phyloP scores from a whole-genome alignment of 2,329 filamentous ascomycete species.

The Penicillium sp. region DNA sequence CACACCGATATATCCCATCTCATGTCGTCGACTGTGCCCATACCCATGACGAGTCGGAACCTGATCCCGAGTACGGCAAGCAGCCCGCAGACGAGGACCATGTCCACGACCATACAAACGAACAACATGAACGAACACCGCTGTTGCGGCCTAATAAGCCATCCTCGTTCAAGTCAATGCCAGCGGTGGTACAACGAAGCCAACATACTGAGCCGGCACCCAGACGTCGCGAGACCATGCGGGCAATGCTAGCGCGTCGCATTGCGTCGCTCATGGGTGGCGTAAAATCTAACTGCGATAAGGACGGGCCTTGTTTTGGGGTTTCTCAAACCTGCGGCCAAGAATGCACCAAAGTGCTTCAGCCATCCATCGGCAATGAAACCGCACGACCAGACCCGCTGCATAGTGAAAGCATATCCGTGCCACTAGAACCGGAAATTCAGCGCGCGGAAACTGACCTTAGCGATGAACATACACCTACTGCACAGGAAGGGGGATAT shows the following conservation, averaged over 20 bases:
- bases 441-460: slow-evolving; percentile 3
- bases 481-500: slow-evolving; percentile 11
- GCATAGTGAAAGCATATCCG: slow-evolving; percentile 20
- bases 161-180: slow-evolving; percentile 25
- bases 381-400: slow-evolving; percentile 14
- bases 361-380: slow-evolving; percentile 17
- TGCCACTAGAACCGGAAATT: slow-evolving; percentile 19
- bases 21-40: slow-evolving; percentile 53
- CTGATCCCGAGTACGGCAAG: slow-evolving; percentile 36
- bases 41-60: slow-evolving; percentile 40
- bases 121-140: slow-evolving; percentile 33
- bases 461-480: not conserved
- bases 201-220: slow-evolving; percentile 13
- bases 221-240: slow-evolving; percentile 31
- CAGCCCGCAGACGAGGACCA: slow-evolving; percentile 23
- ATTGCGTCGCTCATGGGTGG: slow-evolving; percentile 53
- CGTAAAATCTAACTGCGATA: slow-evolving; percentile 54
- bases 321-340: slow-evolving; percentile 61
- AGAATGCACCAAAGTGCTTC: slow-evolving; percentile 57
- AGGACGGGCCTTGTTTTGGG: slow-evolving; percentile 61
- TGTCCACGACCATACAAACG: slow-evolving; percentile 17
- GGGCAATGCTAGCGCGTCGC: slow-evolving; percentile 38
- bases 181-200: slow-evolving; percentile 21
- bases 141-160: slow-evolving; percentile 22
- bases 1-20: slow-evolving; percentile 51